Evolutionary conservation across 805 yeast genomes (phyloP).

Genomic region (Myxozyma udenii): DNA sequence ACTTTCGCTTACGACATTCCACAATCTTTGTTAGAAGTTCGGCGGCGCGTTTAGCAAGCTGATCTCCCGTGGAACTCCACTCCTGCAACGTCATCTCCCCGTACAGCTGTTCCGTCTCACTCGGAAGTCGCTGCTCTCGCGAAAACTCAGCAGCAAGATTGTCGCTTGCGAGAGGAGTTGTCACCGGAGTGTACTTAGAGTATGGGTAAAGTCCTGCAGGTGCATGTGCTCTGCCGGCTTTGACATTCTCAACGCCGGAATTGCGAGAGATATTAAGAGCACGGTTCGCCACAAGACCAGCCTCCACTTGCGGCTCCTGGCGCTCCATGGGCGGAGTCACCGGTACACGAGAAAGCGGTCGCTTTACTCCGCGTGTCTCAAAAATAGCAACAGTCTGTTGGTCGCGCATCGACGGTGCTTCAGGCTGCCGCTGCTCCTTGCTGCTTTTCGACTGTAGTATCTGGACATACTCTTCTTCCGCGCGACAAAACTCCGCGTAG

Average conservation of each 20-base stretch:
- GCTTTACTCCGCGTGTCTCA: neutral
- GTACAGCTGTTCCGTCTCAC: constrained; percentile 5
- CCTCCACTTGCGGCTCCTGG: no score
- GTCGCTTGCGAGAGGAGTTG: constrained; percentile 14
- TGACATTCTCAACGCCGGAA: no score
- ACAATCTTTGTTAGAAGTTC: constrained; percentile 8
- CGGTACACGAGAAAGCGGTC: no score
- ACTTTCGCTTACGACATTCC: constrained; percentile 8
- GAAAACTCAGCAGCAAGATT: constrained; percentile 9
- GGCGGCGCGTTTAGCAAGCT: constrained; percentile 8
- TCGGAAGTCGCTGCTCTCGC: constrained; percentile 4
- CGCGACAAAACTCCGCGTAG: neutral
- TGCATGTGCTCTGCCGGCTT: no score
- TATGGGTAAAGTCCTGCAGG: constrained; percentile 13
- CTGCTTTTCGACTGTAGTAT: neutral
- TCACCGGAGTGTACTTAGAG: constrained; percentile 11
- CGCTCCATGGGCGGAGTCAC: no score
- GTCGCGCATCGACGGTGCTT: no score
- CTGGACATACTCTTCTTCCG: neutral
- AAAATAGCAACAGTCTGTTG: no score
- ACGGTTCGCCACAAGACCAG: no score
- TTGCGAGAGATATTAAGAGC: no score
- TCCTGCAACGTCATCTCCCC: constrained; percentile 24
- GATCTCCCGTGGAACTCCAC: constrained; percentile 14
- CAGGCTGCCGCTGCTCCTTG: no score